Percentiles rank a stretch among this genome's conserved stretches.
These are phyloP conservation scores for Metschnikowia shivogae DNA, from an alignment of 805 yeast species.

Conservation along the genomic window DNA sequence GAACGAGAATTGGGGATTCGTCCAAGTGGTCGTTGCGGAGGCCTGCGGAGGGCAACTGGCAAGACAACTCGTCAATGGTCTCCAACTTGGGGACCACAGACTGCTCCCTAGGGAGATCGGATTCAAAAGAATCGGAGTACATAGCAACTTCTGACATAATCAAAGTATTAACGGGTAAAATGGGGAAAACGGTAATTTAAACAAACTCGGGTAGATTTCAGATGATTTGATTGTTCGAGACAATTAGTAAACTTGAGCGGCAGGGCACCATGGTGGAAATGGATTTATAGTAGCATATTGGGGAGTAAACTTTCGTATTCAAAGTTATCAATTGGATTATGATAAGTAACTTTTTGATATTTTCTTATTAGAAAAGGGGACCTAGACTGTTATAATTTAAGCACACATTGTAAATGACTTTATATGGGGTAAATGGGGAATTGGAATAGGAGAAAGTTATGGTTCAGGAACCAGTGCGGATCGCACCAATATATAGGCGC, in stretches of 20 bases:
- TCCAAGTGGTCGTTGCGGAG: constrained; percentile 11
- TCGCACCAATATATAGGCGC: constrained; percentile 8
- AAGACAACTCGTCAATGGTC: constrained; percentile 22
- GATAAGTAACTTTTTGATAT: constrained; percentile 18
- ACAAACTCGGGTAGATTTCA: constrained; percentile 19
- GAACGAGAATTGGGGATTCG: constrained; percentile 49
- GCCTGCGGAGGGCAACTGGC: constrained; percentile 23
- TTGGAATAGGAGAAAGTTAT: constrained; percentile 10
- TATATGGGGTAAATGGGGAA: constrained; percentile 8
- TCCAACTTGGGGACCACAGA: constrained; percentile 18
- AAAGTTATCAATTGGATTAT: constrained; percentile 23
- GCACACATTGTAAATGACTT: constrained; percentile 31
- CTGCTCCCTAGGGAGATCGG: constrained; percentile 11
- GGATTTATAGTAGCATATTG: constrained; percentile 33
- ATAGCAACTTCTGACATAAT: constrained; percentile 17
- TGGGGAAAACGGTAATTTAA: neutral
- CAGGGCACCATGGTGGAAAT: constrained; percentile 33
- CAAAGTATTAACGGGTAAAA: constrained; percentile 7
- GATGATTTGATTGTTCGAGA: constrained; percentile 20
- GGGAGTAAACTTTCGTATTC: constrained; percentile 14
- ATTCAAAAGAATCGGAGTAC: constrained; percentile 16
- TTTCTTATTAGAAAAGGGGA: constrained; percentile 17
- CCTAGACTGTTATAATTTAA: constrained; percentile 24
- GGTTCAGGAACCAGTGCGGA: constrained; percentile 5
- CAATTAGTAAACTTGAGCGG: constrained; percentile 23